Percentiles rank a stretch among this genome's conserved stretches.
These are phyloP conservation scores for Ilyonectria sp. DNA, from an alignment of 2,329 filamentous ascomycete genomes.

Conservation along the genomic window DNA sequence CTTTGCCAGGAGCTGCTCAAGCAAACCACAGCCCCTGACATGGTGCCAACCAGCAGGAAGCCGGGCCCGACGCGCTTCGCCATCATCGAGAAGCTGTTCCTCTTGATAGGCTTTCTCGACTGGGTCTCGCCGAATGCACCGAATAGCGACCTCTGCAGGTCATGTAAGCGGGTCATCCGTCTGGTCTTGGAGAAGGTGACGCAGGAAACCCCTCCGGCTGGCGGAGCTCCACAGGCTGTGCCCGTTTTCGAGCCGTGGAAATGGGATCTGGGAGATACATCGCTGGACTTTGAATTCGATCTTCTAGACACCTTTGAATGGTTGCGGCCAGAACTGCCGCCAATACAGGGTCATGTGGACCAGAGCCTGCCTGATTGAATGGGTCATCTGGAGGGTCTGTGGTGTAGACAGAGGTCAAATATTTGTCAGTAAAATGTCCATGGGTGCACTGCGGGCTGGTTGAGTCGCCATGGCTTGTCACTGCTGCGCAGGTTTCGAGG, in stretches of 20 bases:
- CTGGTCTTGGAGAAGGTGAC: constrained; percentile 62
- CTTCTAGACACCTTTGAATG: constrained; percentile 63
- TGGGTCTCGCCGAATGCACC: constrained; percentile 63
- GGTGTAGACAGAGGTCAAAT: too few relatives aligned
- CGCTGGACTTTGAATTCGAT: constrained; percentile 51
- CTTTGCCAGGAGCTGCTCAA: constrained; percentile 64
- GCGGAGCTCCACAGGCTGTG: too few relatives aligned
- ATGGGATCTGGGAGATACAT: not conserved
- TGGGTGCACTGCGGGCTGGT: too few relatives aligned
- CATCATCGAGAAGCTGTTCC: constrained; percentile 65
- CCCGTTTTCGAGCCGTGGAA: too few relatives aligned
- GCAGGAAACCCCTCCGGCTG: constrained; percentile 36
- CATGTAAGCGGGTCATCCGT: constrained; percentile 62
- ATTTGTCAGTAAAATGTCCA: too few relatives aligned
- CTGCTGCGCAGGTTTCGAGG: too few relatives aligned
- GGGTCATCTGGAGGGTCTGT: too few relatives aligned
- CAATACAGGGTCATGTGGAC: too few relatives aligned
- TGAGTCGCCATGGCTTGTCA: too few relatives aligned
- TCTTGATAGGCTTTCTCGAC: constrained; percentile 65
- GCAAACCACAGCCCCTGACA: constrained; percentile 43
- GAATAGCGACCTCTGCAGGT: constrained; percentile 61
- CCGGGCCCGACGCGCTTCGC: constrained; percentile 55
- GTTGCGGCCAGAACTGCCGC: constrained; percentile 39
- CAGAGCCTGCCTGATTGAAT: too few relatives aligned
- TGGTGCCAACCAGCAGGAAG: not conserved